Evolutionary conservation across 2,329 filamentous ascomycete genomes (phyloP).

Genomic region (Eutypella sp.): DNA sequence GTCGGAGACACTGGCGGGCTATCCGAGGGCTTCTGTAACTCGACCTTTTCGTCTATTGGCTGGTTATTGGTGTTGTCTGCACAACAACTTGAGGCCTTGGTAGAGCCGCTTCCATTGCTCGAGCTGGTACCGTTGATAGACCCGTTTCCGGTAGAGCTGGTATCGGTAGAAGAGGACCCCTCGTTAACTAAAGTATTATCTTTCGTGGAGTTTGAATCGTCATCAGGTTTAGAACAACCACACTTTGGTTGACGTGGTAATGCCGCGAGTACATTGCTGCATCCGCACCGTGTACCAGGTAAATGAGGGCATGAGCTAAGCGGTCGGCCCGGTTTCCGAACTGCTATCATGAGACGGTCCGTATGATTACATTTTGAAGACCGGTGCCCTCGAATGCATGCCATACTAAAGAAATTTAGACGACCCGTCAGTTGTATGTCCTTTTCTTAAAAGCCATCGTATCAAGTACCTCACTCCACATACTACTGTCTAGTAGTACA

Average conservation of each 20-base stretch:
- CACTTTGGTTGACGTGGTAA: conserved; percentile 56
- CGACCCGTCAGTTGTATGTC: neutral
- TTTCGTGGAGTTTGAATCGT: neutral
- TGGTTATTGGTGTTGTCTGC: neutral
- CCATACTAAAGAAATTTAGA: conserved; percentile 46
- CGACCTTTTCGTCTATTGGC: neutral
- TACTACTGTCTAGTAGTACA: too few species aligned
- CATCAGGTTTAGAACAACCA: conserved; percentile 35
- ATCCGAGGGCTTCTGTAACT: conserved; percentile 11
- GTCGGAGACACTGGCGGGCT: conserved; percentile 32
- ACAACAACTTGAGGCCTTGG: neutral
- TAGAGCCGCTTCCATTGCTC: neutral
- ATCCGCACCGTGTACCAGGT: conserved; percentile 55
- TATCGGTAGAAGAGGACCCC: conserved; percentile 2
- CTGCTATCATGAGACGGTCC: conserved; percentile 64
- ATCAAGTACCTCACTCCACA: too few species aligned
- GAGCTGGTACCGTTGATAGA: conserved; percentile 15
- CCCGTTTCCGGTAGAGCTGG: conserved; percentile 7
- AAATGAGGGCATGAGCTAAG: conserved; percentile 66
- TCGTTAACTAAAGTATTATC: neutral
- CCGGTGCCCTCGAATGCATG: conserved; percentile 70
- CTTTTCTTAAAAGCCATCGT: too few species aligned
- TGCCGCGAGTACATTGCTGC: conserved; percentile 59
- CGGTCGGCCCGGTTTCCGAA: conserved; percentile 67
- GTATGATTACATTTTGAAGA: conserved; percentile 70